These are phyloP conservation scores for Castanea sativa DNA, from an alignment of 306 rosid species.

Conservation along the genomic window DNA sequence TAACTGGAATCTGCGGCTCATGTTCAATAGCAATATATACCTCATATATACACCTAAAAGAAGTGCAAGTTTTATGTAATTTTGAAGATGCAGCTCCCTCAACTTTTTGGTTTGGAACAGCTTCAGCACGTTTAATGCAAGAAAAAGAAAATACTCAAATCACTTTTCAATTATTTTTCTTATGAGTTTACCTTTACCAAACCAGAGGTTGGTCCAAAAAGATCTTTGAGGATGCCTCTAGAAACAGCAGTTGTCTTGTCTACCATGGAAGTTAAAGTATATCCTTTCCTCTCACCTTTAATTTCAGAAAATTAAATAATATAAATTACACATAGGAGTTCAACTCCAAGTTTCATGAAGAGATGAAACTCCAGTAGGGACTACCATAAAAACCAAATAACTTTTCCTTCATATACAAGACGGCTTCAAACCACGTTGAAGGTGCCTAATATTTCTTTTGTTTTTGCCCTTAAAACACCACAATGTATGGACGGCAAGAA, in stretches of 20 bases:
- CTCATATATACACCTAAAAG: too few relatives aligned
- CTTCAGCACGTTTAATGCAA: too few relatives aligned
- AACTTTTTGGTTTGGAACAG: too few relatives aligned
- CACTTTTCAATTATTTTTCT: too few relatives aligned
- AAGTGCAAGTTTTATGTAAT: too few relatives aligned
- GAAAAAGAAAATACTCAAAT: too few relatives aligned
- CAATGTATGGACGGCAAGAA: neutral
- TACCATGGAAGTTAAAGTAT: neutral
- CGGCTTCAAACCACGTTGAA: neutral
- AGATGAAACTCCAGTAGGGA: conserved; percentile 39
- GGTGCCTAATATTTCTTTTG: neutral
- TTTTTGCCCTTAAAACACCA: neutral
- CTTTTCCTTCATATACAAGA: neutral
- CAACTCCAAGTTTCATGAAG: conserved; percentile 49
- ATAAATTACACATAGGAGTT: conserved; percentile 40
- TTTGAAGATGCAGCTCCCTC: too few relatives aligned
- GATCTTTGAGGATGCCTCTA: neutral
- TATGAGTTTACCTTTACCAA: neutral
- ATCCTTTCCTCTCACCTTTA: neutral
- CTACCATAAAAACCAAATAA: neutral
- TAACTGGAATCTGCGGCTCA: too few relatives aligned
- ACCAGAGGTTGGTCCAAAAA: neutral
- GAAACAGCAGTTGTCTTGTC: neutral
- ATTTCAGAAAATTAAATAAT: neutral
- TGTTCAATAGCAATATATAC: too few relatives aligned